Base-by-base conservation (phyloP, 106 monocot species). In the Agapanthus africanus region DNA sequence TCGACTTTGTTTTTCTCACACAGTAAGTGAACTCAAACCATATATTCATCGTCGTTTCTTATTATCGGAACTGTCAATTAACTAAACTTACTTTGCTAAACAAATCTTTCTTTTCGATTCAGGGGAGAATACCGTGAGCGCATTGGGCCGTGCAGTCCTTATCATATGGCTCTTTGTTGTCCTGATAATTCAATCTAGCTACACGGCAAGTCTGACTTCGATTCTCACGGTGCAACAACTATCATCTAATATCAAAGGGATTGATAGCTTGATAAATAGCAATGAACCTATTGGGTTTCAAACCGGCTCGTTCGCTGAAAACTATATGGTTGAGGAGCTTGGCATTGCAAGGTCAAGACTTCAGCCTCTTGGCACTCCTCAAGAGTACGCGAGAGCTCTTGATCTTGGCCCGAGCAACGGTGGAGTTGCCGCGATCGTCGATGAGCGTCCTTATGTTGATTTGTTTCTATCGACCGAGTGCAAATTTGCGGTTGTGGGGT, bases 241-340 rank as follows among this genome's bases (percentile, higher is more conserved):
- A 54, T 71, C 76, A 40, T 84, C 93, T 21, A 71, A 78, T 23
- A 67, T 94, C 21, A 78, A 76, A 69, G 87, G 90, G 38, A 80
- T 94, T 21, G 82, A 94, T 2, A 79, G 76, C 61, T 73, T 94
- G 62, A 71, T 78, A 69, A 18, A 46, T 40, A 79, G 90, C 49
- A 65, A 83, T 11, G 84, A 83, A 14, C 90, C 90, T 11, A 90
- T 94, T 35, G 93, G 93, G 16, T 77, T 80, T 80, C 93, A 94
- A 70, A 82, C 79, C 2, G 93, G 93, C 38, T 87, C 90, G 30
- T 94, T 94, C 26, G 67, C 79, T 51, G 87, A 84, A 65, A 85
- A 77, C 42, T 94, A 94, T 77, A 73, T 94, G 21, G 74, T 70
- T 46, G 69, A 90, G 42, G 83, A 84, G 44, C 78, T 94, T 35